These are phyloP conservation scores for Aphanomyces invadans DNA, from an alignment of 352 stramenopile genomes.

Conservation along the genomic window DNA sequence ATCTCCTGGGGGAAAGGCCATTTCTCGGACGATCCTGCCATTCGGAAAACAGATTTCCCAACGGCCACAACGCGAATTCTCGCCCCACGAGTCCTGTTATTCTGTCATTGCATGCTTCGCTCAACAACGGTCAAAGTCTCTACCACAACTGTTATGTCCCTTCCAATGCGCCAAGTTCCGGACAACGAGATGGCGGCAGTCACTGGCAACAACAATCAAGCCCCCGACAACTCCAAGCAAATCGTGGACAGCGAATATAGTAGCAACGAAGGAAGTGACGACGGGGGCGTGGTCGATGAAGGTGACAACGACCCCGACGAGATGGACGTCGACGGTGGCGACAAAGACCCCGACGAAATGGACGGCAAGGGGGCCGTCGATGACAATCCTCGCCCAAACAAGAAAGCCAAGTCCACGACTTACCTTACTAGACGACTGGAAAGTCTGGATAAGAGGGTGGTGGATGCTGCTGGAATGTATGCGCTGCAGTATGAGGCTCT, in stretches of 20 bases:
- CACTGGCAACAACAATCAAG: too few relatives aligned
- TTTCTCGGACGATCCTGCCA: too few relatives aligned
- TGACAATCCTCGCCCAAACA: not conserved
- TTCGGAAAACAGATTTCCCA: too few relatives aligned
- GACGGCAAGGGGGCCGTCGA: not conserved
- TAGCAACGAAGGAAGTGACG: too few relatives aligned
- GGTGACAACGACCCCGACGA: too few relatives aligned
- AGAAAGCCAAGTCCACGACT: not conserved
- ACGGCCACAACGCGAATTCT: not conserved
- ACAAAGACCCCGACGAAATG: too few relatives aligned
- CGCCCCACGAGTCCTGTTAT: too few relatives aligned
- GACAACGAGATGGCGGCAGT: too few relatives aligned
- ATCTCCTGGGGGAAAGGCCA: too few relatives aligned
- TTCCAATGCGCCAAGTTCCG: not conserved
- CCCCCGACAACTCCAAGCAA: too few relatives aligned
- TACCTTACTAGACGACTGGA: not conserved
- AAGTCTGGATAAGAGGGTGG: not conserved
- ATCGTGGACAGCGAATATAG: too few relatives aligned
- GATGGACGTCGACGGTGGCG: too few relatives aligned
- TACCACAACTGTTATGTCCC: not conserved
- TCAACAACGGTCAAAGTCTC: not conserved
- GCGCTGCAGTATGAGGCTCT: not conserved
- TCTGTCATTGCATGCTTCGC: not conserved
- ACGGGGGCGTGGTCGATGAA: not conserved
- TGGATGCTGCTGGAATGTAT: not conserved